Base-by-base conservation (phyloP, 1,284 basidiomycete species). In the Ustilago xerochloae region DNA sequence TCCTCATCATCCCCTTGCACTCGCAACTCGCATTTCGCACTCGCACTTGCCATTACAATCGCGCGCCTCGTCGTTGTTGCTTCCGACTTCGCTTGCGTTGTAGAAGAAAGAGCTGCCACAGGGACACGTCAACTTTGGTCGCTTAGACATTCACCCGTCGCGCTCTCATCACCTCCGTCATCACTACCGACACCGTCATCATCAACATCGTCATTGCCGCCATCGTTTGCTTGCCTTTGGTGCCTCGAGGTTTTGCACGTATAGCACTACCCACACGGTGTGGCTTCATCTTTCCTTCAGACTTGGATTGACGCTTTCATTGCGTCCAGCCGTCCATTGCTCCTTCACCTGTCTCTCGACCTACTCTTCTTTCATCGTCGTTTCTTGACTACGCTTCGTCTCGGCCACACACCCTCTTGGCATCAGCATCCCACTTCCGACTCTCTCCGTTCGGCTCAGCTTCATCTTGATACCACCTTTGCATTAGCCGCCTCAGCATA, bases 391-490 rank as follows among this genome's bases (percentile, higher is more conserved):
- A n/a, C n/a, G n/a, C n/a, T n/a, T n/a, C n/a, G n/a, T n/a, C n/a
- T n/a, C n/a, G n/a, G n/a, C n/a, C n/a, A n/a, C n/a, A n/a, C 28
- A 49, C n/a, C 39, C 15, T 38, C 26, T 16, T 45, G 43, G 33
- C 53, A 24, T 24, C 30, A 46, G 41, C 53, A 47, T 56, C 20
- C 41, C 16, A 32, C 30, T 53, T n/a, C n/a, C n/a, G n/a, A 28
- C 38, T 43, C 28, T 28, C n/a, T 20, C 15, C 22, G 20, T 43
- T 35, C 52, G 38, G 28, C 18, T 15, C 47, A 20, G 24, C 38
- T 33, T 59, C 39, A 43, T 35, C 30, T 35, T 45, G 38, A 26
- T 59, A 41, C 33, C 58, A 24, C 4, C 15, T 32, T 35, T 18
- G 38, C 49, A 36, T 51, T 29, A 15, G 10, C 26, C 15, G 29